Evolutionary conservation across 2,329 filamentous ascomycete genomes (phyloP).

Genomic region (Ceratocystis colombiana): DNA sequence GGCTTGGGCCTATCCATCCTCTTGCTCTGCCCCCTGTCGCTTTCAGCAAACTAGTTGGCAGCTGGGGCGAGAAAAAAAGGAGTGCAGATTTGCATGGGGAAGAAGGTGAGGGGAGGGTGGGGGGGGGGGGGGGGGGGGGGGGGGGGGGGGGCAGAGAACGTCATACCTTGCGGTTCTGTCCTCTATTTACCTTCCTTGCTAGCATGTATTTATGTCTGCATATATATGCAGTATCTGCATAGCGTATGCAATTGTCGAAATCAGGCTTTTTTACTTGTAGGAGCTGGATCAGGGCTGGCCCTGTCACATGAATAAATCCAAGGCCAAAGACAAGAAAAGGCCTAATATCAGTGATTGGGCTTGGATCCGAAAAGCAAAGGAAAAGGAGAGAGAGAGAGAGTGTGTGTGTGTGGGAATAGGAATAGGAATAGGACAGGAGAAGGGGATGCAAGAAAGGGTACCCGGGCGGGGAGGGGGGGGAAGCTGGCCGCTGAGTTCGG

Average conservation of each 20-base stretch:
- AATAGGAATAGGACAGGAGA: too few species aligned
- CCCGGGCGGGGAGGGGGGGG: not conserved
- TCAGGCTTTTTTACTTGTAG: not conserved
- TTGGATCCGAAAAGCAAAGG: not conserved
- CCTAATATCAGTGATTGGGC: constrained; percentile 3
- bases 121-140: not conserved
- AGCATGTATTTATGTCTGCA: not conserved
- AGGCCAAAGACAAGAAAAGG: not conserved
- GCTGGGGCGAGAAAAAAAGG: constrained; percentile 2
- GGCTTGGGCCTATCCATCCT: not conserved
- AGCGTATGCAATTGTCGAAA: constrained; percentile 4
- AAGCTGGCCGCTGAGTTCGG: not conserved
- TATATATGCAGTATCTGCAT: not conserved
- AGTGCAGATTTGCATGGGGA: not conserved
- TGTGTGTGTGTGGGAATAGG: too few species aligned
- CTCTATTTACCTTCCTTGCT: not conserved
- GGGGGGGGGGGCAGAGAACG: not conserved
- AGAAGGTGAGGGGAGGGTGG: not conserved
- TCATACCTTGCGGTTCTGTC: not conserved
- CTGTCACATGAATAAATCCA: constrained; percentile 12
- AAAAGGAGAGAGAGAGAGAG: not conserved
- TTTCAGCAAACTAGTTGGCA: not conserved
- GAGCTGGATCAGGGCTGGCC: constrained; percentile 5
- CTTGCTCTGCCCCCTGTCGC: not conserved
- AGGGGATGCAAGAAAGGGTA: too few species aligned